Evolutionary conservation across 768 basidiomycete species (phyloP), one percentile per base, ranked within the genome.

Genomic region (Albatrellus ellisii): DNA sequence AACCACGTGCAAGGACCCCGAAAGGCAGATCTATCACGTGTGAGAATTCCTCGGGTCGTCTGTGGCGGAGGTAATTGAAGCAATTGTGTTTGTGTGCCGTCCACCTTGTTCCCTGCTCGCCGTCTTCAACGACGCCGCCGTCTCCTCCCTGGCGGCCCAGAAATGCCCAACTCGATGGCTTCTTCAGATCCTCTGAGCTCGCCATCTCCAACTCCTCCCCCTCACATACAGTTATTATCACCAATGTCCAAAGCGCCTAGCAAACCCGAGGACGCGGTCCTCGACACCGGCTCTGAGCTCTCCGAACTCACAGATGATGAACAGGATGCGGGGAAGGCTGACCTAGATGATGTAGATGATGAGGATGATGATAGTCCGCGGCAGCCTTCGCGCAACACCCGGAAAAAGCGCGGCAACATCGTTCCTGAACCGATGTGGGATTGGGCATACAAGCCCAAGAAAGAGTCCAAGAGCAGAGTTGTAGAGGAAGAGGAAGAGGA

Each of bases 251-350:
- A 56, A 46, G 54, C 44, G 44, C 57, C 55, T 47, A 62, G 56
- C 44, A 60, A 49, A 34, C 35, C 41, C 3, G 34, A 46, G 52
- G 45, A 62, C 62, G 42, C 67, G 62, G 28, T 39, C 27, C 64
- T 79, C 47, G 74, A 77, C 62, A 67, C 60, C 50, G 81, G 74
- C 58, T 85, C 83, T 5, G 84, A 86, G 62, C 73, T 87, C 45
- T 85, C 82, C 32, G 84, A 84, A 56, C 74, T 87, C 56, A 86
- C 83, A 12, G 83, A 87, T 54, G 83, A 86, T 54, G 82, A 85
- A 51, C 72, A 79, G 50, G 78, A 80, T 52, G 51, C 58, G 38
- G 59, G 64, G 46, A 63, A 21, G 25, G 44, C 29, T 6, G 39
- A 39, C 14, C 31, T 43, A 9, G 46, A 46, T n/a, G 47, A 47